These are phyloP conservation scores for Penicillium nordicum DNA, from an alignment of 2,329 filamentous ascomycete species.

Conservation along the genomic window DNA sequence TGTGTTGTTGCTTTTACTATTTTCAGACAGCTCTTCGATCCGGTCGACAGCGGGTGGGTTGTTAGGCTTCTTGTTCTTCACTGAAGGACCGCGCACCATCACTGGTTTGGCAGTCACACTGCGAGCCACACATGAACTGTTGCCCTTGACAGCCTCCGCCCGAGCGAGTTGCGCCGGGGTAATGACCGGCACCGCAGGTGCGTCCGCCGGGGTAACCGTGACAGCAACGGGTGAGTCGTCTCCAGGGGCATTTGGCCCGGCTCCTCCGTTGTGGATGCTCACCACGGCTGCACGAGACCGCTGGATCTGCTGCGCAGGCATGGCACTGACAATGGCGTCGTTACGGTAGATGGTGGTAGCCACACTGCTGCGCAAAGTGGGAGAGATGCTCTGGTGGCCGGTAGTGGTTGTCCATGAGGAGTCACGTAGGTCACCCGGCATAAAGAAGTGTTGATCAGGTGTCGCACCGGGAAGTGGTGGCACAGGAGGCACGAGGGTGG, in stretches of 20 bases:
- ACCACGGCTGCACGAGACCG: slow-evolving; percentile 88
- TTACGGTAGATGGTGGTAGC: slow-evolving; percentile 93
- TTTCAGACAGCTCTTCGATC: slow-evolving; percentile 17
- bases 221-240: slow-evolving; percentile 37
- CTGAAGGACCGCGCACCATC: slow-evolving; percentile 40
- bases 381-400: slow-evolving; percentile 49
- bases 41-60: slow-evolving; percentile 19
- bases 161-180: slow-evolving; percentile 49
- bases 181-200: slow-evolving; percentile 71
- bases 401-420: slow-evolving; percentile 79
- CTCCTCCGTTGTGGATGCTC: slow-evolving; percentile 72
- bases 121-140: slow-evolving; percentile 45
- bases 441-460: slow-evolving; percentile 86
- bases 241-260: slow-evolving; percentile 43
- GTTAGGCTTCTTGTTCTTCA: slow-evolving; percentile 34
- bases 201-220: slow-evolving; percentile 35
- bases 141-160: slow-evolving; percentile 33
- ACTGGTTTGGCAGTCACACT: slow-evolving; percentile 45
- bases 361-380: slow-evolving; percentile 60
- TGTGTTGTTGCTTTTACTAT: slow-evolving; percentile 12
- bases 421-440: slow-evolving; percentile 83
- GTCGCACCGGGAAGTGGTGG: slow-evolving; percentile 74
- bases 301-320: slow-evolving; percentile 80
- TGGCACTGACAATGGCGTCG: slow-evolving; percentile 74
- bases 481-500: slow-evolving; percentile 81